Conservation (phyloP, 805 yeast genomes). For the Kluyveromyces starmeri region DNA sequence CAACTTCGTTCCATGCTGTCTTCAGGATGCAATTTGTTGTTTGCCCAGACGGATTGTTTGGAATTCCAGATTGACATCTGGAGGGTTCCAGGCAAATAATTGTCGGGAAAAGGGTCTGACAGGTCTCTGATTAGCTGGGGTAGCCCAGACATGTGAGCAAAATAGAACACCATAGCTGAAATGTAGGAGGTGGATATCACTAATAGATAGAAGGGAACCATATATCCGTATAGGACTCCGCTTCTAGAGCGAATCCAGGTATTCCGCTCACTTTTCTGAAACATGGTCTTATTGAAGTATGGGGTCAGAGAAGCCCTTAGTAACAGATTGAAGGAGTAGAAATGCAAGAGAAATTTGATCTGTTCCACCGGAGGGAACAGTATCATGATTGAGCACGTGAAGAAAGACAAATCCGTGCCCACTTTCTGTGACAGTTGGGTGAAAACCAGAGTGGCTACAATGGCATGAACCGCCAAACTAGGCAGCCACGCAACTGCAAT, state of each 20-base stretch:
- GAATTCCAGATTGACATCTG: slow-evolving; percentile 23
- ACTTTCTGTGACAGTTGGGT: background rate
- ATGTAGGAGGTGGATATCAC: slow-evolving; percentile 35
- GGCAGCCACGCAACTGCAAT: background rate
- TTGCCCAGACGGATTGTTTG: slow-evolving; percentile 25
- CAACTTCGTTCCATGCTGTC: background rate
- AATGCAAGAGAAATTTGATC: slow-evolving; percentile 26
- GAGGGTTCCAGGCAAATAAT: slow-evolving; percentile 7
- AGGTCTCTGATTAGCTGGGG: slow-evolving; percentile 48
- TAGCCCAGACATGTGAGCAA: slow-evolving; percentile 41
- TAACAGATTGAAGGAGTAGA: slow-evolving; percentile 27
- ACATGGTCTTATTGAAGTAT: slow-evolving; percentile 40
- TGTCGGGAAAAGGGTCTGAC: slow-evolving; percentile 37
- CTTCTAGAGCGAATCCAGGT: slow-evolving; percentile 46
- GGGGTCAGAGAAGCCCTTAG: slow-evolving; percentile 41
- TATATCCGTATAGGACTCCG: slow-evolving; percentile 49
- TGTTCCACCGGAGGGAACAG: slow-evolving; percentile 15
- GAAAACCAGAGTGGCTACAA: background rate
- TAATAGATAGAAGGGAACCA: slow-evolving; percentile 37
- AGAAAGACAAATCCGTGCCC: background rate
- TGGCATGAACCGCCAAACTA: background rate
- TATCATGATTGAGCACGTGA: background rate
- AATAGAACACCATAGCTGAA: slow-evolving; percentile 40
- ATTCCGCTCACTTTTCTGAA: slow-evolving; percentile 33
- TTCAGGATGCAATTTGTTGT: background rate